Base-by-base conservation (phyloP, 2,329 filamentous ascomycete species). In the Fusarium sarcochroum region DNA sequence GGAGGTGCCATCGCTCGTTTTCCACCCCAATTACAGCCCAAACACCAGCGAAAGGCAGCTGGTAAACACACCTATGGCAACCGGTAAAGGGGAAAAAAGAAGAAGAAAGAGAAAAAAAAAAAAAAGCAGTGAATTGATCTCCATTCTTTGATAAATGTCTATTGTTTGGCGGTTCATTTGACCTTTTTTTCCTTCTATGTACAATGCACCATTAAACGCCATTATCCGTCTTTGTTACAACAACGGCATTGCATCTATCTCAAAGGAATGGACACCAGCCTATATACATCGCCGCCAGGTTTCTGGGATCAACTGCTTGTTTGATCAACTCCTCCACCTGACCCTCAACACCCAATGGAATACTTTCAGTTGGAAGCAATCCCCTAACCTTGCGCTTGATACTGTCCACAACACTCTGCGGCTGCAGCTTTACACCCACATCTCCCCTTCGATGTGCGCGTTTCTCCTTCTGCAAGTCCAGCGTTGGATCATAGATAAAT, bases 311-410 rank as follows among this genome's bases (percentile, higher is more conserved):
- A 21, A 91, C 92, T 34, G 97, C 96, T 81, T 95, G 90, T 76
- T 91, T 89, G 72, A 99, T 96, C 79, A 99, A 80, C 79, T 97
- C 93, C 78, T 98, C 93, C n/a, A 98, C 96, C 82, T 99, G 96
- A 0, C 97, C 96, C 80, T 98, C 96, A 3, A 98, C 94, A 27
- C 94, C 94, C 66, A 99, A 82, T 42, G 96, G 95, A 56, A 99
- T 96, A 68, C 90, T 95, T 83, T 99, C 95, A 3, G 93, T 91
- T 6, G 90, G 89, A 72, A 98, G 82, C 74, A 97, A 83, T 0
- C 96, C 96, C 73, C 89, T 90, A 27, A 99, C 89, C 81, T 98
- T 98, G 50, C 90, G 88, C 75, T 90, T 89, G 69, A 99, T 97
- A 72, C 90, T 93, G 78, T 98, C 94, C 41, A 99, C 86, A 51